Percentiles rank a stretch among this genome's conserved stretches.
Conservation (phyloP, 768 basidiomycete species). For the Leccinum aurantiacum region DNA sequence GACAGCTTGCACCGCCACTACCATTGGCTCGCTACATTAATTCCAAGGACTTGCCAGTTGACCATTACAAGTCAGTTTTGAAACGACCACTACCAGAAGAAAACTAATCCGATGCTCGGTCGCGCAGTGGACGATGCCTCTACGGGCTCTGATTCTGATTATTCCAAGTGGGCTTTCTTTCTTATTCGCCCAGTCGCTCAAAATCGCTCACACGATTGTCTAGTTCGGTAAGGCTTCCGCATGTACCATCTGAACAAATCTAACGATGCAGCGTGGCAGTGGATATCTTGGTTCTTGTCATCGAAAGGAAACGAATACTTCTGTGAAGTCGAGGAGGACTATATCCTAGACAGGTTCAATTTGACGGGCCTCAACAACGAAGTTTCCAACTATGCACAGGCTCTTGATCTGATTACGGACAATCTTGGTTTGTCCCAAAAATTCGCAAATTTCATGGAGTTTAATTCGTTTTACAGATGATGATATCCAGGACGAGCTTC, state of each 20-base stretch:
- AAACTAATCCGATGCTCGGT: conserved; percentile 35
- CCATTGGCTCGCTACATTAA: background rate
- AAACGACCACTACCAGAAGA: conserved; percentile 14
- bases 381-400: conserved; percentile 91
- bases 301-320: conserved; percentile 99
- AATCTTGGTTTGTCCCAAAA: conserved; percentile 69
- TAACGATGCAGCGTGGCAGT: conserved; percentile 46
- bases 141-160: conserved; percentile 92
- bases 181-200: background rate
- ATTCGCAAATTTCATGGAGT: background rate
- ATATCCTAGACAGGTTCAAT: conserved; percentile 98
- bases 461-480: conserved; percentile 58
- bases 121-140: conserved; percentile 79
- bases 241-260: conserved; percentile 11
- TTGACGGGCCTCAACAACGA: conserved; percentile 96
- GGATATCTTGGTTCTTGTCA: conserved; percentile 97
- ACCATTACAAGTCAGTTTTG: conserved; percentile 26
- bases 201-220: conserved; percentile 18
- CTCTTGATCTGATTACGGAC: conserved; percentile 94
- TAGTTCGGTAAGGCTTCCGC: conserved; percentile 30
- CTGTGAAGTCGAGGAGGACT: conserved; percentile 99
- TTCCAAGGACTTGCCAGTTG: conserved; percentile 7
- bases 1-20: conserved; percentile 22
- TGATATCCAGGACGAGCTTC: conserved; percentile 89
- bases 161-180: conserved; percentile 72